A percentile compares a stretch with the other conserved stretches of the same genome.
These are phyloP conservation scores for Isabelozyma heimii DNA, from an alignment of 805 yeast genomes.

Conservation along the genomic window DNA sequence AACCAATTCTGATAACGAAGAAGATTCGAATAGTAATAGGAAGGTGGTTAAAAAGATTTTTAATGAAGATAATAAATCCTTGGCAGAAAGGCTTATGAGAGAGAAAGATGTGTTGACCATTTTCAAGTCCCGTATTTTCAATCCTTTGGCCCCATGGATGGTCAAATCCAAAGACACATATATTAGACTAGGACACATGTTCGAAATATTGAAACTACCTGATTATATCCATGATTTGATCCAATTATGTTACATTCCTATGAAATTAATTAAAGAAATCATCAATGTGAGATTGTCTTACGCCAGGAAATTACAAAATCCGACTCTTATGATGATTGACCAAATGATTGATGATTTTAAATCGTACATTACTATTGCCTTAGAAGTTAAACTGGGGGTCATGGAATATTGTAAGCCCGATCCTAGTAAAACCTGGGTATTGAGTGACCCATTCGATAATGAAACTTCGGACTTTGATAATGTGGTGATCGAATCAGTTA, in stretches of 20 bases:
- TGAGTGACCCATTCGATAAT: conserved; percentile 61
- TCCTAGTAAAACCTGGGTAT: conserved; percentile 63
- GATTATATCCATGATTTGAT: conserved; percentile 65
- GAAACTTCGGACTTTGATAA: conserved; percentile 52
- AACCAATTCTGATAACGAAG: neutral
- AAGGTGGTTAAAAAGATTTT: conserved; percentile 32
- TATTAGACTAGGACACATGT: conserved; percentile 56
- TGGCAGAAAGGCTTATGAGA: conserved; percentile 81
- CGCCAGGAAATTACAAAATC: conserved; percentile 75
- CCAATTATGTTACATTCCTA: conserved; percentile 70
- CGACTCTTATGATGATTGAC: conserved; percentile 94
- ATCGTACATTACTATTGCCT: conserved; percentile 69
- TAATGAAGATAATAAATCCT: conserved; percentile 60
- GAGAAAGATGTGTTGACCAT: conserved; percentile 73
- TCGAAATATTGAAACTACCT: conserved; percentile 70
- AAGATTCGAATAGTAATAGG: conserved; percentile 4
- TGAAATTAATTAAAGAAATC: conserved; percentile 74
- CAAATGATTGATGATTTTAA: conserved; percentile 87
- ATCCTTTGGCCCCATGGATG: conserved; percentile 76
- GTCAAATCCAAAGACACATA: conserved; percentile 75
- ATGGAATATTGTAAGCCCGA: conserved; percentile 56
- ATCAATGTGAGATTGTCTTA: conserved; percentile 70
- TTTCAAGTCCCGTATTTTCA: conserved; percentile 66
- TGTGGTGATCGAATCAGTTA: conserved; percentile 69
- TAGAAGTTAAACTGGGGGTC: conserved; percentile 68